phyloP scores from a whole-genome alignment of 83 land plant genomes.

The Diphasiastrum complanatum region DNA sequence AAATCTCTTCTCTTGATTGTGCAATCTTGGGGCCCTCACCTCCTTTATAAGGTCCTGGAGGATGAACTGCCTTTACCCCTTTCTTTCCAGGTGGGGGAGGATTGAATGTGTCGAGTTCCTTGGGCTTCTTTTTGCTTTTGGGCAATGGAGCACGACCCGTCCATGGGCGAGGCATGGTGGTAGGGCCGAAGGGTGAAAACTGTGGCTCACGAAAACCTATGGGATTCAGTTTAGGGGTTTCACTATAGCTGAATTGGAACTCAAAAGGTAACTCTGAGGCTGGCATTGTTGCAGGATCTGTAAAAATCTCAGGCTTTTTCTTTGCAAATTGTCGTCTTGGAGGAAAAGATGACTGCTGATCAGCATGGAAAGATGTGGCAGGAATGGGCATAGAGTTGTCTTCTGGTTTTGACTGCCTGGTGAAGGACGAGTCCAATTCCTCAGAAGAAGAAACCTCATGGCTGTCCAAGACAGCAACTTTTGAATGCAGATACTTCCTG shows the following conservation, averaged over 20 bases:
- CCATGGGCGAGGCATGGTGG: constrained; percentile 2
- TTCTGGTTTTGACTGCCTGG: neutral
- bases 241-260: neutral
- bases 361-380: no score
- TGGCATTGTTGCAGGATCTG: neutral
- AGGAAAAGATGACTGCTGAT: neutral
- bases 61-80: constrained; percentile 11
- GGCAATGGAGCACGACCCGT: constrained; percentile 9
- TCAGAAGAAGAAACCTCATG: neutral
- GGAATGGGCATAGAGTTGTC: neutral
- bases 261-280: constrained; percentile 7
- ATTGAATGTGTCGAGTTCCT: constrained; percentile 5
- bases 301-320: neutral
- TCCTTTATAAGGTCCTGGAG: constrained; percentile 4
- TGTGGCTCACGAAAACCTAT: constrained; percentile 1
- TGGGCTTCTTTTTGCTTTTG: neutral
- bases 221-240: neutral
- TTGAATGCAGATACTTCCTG: neutral
- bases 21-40: constrained; percentile 5
- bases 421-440: neutral
- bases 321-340: neutral
- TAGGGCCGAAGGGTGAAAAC: constrained; percentile 12
- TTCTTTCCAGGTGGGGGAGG: constrained; percentile 6
- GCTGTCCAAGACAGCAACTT: neutral
- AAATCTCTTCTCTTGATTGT: neutral